phyloP scores from a whole-genome alignment of 139 green algal genomes.

The Volvox africanus region DNA sequence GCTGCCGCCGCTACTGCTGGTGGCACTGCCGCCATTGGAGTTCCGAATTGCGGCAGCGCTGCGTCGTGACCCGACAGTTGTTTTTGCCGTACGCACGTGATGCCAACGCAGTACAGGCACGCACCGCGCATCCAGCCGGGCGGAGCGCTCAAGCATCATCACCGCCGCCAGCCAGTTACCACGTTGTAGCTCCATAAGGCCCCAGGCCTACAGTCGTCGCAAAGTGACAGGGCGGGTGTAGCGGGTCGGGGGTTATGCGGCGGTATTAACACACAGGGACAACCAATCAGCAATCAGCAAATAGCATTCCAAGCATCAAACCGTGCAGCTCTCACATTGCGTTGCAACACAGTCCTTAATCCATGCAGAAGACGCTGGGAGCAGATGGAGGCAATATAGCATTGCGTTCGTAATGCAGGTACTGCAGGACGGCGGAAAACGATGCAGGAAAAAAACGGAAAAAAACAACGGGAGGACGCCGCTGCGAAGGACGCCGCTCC shows the following conservation, averaged over 20 bases:
- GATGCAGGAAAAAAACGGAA: too few species aligned
- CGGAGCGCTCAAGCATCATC: constrained; percentile 73
- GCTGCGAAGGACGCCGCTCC: too few species aligned
- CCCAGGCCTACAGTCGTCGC: constrained; percentile 73
- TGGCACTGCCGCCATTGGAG: too few species aligned
- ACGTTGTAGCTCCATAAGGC: constrained; percentile 84
- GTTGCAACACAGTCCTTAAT: neutral
- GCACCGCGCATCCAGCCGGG: constrained; percentile 40
- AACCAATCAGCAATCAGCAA: too few species aligned
- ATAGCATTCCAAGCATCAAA: too few species aligned
- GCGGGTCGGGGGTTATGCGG: neutral
- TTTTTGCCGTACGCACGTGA: constrained; percentile 34
- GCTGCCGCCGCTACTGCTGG: neutral
- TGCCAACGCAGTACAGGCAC: constrained; percentile 55
- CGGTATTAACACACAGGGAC: too few species aligned
- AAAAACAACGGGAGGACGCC: too few species aligned
- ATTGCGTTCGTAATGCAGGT: too few species aligned
- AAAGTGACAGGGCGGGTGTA: too few species aligned
- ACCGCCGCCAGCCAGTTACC: constrained; percentile 80
- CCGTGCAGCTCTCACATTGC: neutral
- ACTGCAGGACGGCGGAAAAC: too few species aligned
- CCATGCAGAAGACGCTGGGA: neutral
- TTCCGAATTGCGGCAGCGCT: neutral
- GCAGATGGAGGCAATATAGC: neutral
- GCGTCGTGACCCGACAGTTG: constrained; percentile 43